phyloP scores from a whole-genome alignment of 371 early-diverging fungal genomes.

The Blakeslea trispora region DNA sequence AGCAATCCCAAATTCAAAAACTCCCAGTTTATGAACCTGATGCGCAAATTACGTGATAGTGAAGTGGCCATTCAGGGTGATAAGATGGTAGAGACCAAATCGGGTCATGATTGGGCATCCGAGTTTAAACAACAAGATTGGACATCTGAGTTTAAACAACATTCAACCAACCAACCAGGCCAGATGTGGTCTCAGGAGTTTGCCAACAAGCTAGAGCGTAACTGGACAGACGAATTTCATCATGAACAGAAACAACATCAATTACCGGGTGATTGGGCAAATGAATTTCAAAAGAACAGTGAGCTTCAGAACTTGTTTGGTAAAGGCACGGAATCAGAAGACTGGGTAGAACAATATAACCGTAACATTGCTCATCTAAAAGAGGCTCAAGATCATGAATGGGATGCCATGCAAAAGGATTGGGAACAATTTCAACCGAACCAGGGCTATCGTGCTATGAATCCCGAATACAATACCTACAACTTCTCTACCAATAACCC shows the following conservation, averaged over 20 bases:
- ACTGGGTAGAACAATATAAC: slow-evolving; percentile 76
- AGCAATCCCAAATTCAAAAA: slow-evolving; percentile 90
- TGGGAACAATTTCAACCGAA: slow-evolving; percentile 55
- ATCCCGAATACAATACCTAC: slow-evolving; percentile 73
- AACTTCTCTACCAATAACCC: slow-evolving; percentile 81
- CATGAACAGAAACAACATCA: slow-evolving; percentile 27
- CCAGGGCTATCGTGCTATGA: slow-evolving; percentile 60
- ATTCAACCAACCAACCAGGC: slow-evolving; percentile 18
- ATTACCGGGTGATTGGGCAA: slow-evolving; percentile 50
- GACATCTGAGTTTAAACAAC: slow-evolving; percentile 55
- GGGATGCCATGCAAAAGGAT: slow-evolving; percentile 78
- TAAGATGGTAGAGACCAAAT: slow-evolving; percentile 68
- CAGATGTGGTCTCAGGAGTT: slow-evolving; percentile 32
- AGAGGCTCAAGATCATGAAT: slow-evolving; percentile 70
- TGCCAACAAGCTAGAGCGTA: slow-evolving; percentile 40
- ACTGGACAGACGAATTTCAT: slow-evolving; percentile 53
- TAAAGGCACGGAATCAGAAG: slow-evolving; percentile 36
- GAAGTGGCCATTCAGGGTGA: slow-evolving; percentile 84
- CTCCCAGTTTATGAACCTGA: slow-evolving; percentile 88
- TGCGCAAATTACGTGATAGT: slow-evolving; percentile 87
- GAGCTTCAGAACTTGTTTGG: slow-evolving; percentile 64
- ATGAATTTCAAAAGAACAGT: slow-evolving; percentile 51
- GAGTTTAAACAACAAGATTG: slow-evolving; percentile 51
- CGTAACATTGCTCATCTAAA: slow-evolving; percentile 71
- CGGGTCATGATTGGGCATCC: slow-evolving; percentile 33